phyloP scores from a whole-genome alignment of 148 eudicot species.

The Camellia japonica region DNA sequence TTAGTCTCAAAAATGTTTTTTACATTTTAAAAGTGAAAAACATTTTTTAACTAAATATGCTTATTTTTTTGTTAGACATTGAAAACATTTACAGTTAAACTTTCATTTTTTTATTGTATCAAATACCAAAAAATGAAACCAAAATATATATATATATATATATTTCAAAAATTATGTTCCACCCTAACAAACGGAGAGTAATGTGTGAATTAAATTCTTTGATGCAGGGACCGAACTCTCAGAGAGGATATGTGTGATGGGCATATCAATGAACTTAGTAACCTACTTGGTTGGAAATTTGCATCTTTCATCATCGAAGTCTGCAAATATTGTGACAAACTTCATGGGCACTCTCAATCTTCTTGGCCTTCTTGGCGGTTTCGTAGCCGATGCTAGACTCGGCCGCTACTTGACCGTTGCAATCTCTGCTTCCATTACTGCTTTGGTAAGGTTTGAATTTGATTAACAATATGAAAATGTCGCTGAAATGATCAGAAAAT shows the following conservation, averaged over 20 bases:
- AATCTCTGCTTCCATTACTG: constrained; percentile 65
- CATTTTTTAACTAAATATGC: too few species aligned
- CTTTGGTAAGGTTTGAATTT: constrained; percentile 48
- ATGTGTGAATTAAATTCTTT: not conserved
- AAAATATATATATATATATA: too few species aligned
- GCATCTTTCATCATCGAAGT: constrained; percentile 85
- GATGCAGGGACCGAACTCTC: constrained; percentile 76
- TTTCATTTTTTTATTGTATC: too few species aligned
- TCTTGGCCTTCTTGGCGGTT: constrained; percentile 82
- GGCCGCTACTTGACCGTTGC: constrained; percentile 91
- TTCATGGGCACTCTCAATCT: constrained; percentile 97
- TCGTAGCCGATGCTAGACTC: constrained; percentile 88
- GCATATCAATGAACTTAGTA: constrained; percentile 89
- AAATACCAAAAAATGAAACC: too few species aligned
- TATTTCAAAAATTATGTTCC: too few species aligned
- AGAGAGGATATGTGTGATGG: constrained; percentile 92
- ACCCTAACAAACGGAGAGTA: not conserved
- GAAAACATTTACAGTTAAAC: too few species aligned
- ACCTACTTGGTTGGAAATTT: constrained; percentile 77
- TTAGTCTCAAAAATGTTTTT: too few species aligned
- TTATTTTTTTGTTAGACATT: too few species aligned
- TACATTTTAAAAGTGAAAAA: too few species aligned
- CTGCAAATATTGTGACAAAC: constrained; percentile 91
- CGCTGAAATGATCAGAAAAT: too few species aligned
- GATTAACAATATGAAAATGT: not conserved